These are phyloP conservation scores for Theileria annulata DNA, from an alignment of 169 alveolate genomes.

Conservation along the genomic window DNA sequence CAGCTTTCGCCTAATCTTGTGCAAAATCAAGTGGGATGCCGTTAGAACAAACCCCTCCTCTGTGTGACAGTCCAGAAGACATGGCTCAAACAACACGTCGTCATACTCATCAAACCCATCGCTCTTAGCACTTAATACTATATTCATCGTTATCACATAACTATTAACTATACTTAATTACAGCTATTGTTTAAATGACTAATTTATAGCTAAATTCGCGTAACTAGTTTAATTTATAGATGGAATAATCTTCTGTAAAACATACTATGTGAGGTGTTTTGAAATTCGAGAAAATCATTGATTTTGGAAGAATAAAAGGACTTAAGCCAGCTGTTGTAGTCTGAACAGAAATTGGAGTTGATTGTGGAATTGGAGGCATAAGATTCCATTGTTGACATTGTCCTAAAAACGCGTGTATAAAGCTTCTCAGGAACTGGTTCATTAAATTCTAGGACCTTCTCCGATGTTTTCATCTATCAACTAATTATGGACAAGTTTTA, in stretches of 20 bases:
- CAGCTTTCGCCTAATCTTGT: conserved; percentile 53
- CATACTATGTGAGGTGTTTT: conserved; percentile 27
- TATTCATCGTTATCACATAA: background rate
- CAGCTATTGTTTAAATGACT: background rate
- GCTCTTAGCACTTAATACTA: conserved; percentile 3
- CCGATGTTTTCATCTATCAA: background rate
- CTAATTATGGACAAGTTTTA: background rate
- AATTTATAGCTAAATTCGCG: background rate
- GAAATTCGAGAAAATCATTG: conserved; percentile 49
- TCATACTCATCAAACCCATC: conserved; percentile 19
- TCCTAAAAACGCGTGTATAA: conserved; percentile 15
- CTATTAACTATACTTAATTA: background rate
- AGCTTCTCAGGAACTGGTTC: conserved; percentile 22
- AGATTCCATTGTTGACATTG: conserved; percentile 28
- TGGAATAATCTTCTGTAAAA: background rate
- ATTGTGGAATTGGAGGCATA: conserved; percentile 38
- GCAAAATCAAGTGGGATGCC: conserved; percentile 58
- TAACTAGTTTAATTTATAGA: background rate
- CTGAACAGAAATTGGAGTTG: conserved; percentile 27
- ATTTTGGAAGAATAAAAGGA: conserved; percentile 54
- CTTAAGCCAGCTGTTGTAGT: conserved; percentile 59
- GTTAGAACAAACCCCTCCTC: conserved; percentile 68
- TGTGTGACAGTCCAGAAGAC: conserved; percentile 65
- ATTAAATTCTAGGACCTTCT: background rate
- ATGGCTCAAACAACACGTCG: conserved; percentile 59